phyloP scores from a whole-genome alignment of 495 filamentous ascomycete species.

The Aspergillus cavernicola region DNA sequence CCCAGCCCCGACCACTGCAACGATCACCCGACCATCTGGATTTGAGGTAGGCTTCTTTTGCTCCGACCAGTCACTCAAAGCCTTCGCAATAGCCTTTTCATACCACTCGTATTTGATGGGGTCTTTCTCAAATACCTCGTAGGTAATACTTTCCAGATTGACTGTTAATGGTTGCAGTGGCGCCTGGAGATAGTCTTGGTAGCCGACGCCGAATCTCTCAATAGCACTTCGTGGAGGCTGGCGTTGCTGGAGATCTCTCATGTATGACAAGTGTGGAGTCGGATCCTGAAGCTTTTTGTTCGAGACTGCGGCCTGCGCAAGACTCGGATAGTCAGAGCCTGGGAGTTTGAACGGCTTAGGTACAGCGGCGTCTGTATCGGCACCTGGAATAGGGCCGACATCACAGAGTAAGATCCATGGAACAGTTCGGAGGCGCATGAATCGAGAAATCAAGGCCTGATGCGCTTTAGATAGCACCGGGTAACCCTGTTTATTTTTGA shows the following conservation, averaged over 20 bases:
- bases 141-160: conserved; percentile 94
- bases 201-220: conserved; percentile 69
- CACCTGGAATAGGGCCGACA: conserved; percentile 62
- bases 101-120: conserved; percentile 98
- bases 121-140: conserved; percentile 98
- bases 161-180: conserved; percentile 92
- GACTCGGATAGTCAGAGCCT: conserved; percentile 59
- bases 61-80: conserved; percentile 74
- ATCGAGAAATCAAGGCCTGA: conserved; percentile 71
- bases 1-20: conserved; percentile 91
- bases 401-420: conserved; percentile 82
- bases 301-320: conserved; percentile 56
- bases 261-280: conserved; percentile 70
- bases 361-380: conserved; percentile 38
- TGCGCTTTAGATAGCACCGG: conserved; percentile 80
- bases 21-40: conserved; percentile 66
- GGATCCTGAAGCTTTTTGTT: conserved; percentile 52
- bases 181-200: conserved; percentile 93
- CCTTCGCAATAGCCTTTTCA: conserved; percentile 75
- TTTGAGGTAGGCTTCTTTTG: conserved; percentile 68
- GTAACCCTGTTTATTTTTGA: conserved; percentile 72
- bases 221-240: conserved; percentile 64
- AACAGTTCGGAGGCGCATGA: conserved; percentile 74
- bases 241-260: conserved; percentile 77
- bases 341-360: conserved; percentile 32